These are phyloP conservation scores for Ephemerocybe angulata DNA, from an alignment of 768 basidiomycete genomes.

Conservation along the genomic window DNA sequence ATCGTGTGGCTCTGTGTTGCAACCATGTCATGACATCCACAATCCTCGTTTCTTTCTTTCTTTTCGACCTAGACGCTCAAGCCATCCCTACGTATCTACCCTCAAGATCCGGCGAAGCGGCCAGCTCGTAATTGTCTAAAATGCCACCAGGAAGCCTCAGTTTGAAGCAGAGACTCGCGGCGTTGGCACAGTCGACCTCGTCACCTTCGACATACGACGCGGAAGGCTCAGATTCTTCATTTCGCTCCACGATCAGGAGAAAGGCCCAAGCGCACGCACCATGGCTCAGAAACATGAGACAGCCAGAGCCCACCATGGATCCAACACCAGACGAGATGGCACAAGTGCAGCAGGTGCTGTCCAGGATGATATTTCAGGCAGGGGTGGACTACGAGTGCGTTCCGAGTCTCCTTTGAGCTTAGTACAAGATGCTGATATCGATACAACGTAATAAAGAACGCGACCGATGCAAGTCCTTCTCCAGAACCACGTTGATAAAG, in stretches of 20 bases:
- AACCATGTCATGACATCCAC: too few species aligned
- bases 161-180: conserved; percentile 65
- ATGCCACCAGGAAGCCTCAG: conserved; percentile 32
- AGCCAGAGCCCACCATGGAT: conserved; percentile 21
- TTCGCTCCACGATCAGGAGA: conserved; percentile 1
- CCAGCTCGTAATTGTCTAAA: background rate
- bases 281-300: conserved; percentile 48
- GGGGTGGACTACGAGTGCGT: conserved; percentile 88
- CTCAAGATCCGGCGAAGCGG: too few species aligned
- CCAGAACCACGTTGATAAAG: conserved; percentile 11
- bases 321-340: conserved; percentile 44
- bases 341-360: conserved; percentile 62
- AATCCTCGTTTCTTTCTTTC: too few species aligned
- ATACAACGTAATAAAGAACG: conserved; percentile 46
- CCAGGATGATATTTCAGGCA: conserved; percentile 78
- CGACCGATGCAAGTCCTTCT: conserved; percentile 71
- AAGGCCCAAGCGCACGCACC: conserved; percentile 32
- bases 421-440: conserved; percentile 12
- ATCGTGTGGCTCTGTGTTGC: too few species aligned
- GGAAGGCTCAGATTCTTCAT: conserved; percentile 6
- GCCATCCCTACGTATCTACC: too few species aligned
- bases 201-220: conserved; percentile 39
- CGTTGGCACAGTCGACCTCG: conserved; percentile 53
- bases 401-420: background rate
- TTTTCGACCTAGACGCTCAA: background rate